A percentile compares a stretch with the other conserved stretches of the same genome.
Conservation (phyloP, 345 rosid genomes). For the Brassica carinata region DNA sequence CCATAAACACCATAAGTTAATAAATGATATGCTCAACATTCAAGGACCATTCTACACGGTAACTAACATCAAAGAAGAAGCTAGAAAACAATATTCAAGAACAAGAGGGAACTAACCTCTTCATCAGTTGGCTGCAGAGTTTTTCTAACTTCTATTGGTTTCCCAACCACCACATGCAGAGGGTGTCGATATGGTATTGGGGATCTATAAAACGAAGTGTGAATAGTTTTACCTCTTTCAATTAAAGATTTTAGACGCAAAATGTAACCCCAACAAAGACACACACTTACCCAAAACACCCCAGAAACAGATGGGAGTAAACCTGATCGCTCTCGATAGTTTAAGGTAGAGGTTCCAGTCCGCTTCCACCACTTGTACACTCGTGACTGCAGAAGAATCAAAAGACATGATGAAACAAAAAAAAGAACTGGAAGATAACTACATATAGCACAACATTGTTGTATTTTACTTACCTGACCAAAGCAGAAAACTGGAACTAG, state of each 20-base stretch:
- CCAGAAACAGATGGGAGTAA: constrained; percentile 83
- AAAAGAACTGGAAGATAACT: background rate
- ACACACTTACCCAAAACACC: constrained; percentile 74
- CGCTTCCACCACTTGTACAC: constrained; percentile 95
- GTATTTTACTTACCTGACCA: constrained; percentile 63
- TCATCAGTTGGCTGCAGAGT: constrained; percentile 64
- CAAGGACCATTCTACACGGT: background rate
- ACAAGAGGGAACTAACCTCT: constrained; percentile 59
- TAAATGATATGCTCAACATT: too few relatives aligned
- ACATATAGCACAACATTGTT: background rate
- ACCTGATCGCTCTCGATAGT: constrained; percentile 77
- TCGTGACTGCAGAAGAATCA: constrained; percentile 50
- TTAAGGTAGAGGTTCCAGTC: constrained; percentile 56
- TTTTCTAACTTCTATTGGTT: constrained; percentile 71
- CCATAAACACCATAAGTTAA: background rate
- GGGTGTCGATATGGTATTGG: constrained; percentile 74
- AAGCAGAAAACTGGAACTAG: constrained; percentile 94
- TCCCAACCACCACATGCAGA: constrained; percentile 85
- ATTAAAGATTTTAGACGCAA: background rate
- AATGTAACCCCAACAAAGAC: background rate
- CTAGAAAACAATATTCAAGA: background rate
- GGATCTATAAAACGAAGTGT: constrained; percentile 48
- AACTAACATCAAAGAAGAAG: constrained; percentile 9
- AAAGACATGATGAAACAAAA: background rate
- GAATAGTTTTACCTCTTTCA: background rate